Conservation (phyloP, 208 protist genomes). For the Leishmania braziliensis region DNA sequence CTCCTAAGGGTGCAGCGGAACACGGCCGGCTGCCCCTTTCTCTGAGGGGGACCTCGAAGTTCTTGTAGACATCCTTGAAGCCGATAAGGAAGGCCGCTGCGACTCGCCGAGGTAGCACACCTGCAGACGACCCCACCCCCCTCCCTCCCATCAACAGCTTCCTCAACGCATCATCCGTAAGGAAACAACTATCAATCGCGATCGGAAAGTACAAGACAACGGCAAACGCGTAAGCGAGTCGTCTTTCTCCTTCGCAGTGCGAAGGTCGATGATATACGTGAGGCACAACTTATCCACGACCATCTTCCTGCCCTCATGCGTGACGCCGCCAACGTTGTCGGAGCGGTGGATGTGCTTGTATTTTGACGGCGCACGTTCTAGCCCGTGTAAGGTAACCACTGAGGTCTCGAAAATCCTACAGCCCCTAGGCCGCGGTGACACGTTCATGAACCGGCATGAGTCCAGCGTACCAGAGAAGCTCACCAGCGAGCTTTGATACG, state of each 20-base stretch:
- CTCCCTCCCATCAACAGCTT: conserved; percentile 9
- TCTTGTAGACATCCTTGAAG: conserved; percentile 31
- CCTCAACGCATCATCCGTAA: conserved; percentile 4
- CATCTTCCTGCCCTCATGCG: conserved; percentile 17
- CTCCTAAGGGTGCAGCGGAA: conserved; percentile 63
- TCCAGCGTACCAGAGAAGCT: background rate
- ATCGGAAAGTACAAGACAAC: conserved; percentile 24
- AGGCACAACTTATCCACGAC: conserved; percentile 32
- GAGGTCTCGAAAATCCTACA: conserved; percentile 51
- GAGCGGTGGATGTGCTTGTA: conserved; percentile 43
- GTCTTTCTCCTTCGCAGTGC: conserved; percentile 33
- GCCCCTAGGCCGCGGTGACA: conserved; percentile 11
- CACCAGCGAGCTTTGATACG: background rate
- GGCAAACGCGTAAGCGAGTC: conserved; percentile 9
- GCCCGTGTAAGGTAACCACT: conserved; percentile 43
- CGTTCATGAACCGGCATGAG: conserved; percentile 15
- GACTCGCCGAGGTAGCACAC: conserved; percentile 21
- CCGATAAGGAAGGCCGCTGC: conserved; percentile 31
- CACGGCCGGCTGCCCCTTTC: conserved; percentile 32
- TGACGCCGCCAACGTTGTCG: conserved; percentile 29
- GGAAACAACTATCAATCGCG: conserved; percentile 28
- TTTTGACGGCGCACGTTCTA: conserved; percentile 25
- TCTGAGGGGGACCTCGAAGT: conserved; percentile 28
- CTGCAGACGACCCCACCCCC: conserved; percentile 7
- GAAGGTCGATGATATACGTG: conserved; percentile 47